phyloP scores from a whole-genome alignment of 2,329 filamentous ascomycete genomes.

The Lecanicillium sp. region DNA sequence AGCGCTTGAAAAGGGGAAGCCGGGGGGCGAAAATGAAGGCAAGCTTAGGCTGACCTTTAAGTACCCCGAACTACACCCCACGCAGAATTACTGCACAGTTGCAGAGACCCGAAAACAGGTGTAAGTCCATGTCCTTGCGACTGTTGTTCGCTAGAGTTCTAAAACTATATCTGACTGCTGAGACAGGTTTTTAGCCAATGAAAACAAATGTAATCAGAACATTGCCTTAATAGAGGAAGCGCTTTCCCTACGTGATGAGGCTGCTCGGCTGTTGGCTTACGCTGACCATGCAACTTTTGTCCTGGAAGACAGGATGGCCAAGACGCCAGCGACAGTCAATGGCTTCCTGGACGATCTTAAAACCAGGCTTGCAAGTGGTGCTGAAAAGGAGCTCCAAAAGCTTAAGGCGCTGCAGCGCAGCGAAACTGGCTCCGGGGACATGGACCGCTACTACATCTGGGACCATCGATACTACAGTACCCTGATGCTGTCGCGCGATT shows the following conservation, averaged over 20 bases:
- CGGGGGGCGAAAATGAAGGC: slow-evolving; percentile 50
- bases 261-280: slow-evolving; percentile 48
- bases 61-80: slow-evolving; percentile 66
- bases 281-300: slow-evolving; percentile 47
- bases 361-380: neutral
- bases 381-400: slow-evolving; percentile 35
- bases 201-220: slow-evolving; percentile 10
- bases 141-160: no score
- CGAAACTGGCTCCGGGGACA: slow-evolving; percentile 14
- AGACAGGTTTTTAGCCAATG: slow-evolving; percentile 2
- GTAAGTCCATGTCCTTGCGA: no score
- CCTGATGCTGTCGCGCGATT: slow-evolving; percentile 44
- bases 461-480: slow-evolving; percentile 47
- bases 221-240: slow-evolving; percentile 43
- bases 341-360: slow-evolving; percentile 42
- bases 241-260: slow-evolving; percentile 47
- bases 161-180: neutral
- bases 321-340: slow-evolving; percentile 47
- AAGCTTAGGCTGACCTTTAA: slow-evolving; percentile 66
- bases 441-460: slow-evolving; percentile 42
- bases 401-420: slow-evolving; percentile 38
- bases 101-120: slow-evolving; percentile 1
- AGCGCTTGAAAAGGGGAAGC: slow-evolving; percentile 54
- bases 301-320: slow-evolving; percentile 54
- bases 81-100: slow-evolving; percentile 47